Percentiles rank a stretch among this genome's conserved stretches.
phyloP scores from a whole-genome alignment of 768 basidiomycete species.

The Stropharia rugosoannulata region DNA sequence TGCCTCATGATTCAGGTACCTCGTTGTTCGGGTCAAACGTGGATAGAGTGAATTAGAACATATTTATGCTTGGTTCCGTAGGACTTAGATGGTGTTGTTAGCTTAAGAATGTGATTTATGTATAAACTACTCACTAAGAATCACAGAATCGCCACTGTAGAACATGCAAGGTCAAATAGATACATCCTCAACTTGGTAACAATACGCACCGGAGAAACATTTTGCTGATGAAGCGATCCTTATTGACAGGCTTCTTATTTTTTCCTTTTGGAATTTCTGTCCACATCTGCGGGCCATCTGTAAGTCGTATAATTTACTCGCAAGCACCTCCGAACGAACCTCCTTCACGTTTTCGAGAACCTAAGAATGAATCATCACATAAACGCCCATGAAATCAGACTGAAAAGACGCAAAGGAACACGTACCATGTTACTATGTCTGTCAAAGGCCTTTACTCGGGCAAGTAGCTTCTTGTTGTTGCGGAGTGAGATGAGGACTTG shows the following conservation, averaged over 20 bases:
- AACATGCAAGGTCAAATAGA: conserved; percentile 9
- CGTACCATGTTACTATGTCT: conserved; percentile 97
- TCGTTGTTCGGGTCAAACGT: neutral
- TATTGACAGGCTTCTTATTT: conserved; percentile 98
- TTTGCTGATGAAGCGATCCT: conserved; percentile 99
- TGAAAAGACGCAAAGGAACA: conserved; percentile 7
- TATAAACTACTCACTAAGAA: conserved; percentile 71
- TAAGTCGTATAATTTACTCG: neutral
- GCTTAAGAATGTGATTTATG: conserved; percentile 23
- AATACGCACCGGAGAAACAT: conserved; percentile 86
- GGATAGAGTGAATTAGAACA: neutral
- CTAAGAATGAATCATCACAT: conserved; percentile 34
- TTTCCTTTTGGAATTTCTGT: conserved; percentile 97
- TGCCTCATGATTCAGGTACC: neutral
- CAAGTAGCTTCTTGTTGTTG: conserved; percentile 97
- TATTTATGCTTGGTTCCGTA: conserved; percentile 68
- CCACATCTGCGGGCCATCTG: conserved; percentile 83
- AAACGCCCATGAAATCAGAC: conserved; percentile 8
- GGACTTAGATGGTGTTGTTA: conserved; percentile 41
- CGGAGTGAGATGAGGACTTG: conserved; percentile 96
- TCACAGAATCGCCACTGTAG: conserved; percentile 92
- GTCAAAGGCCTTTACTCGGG: conserved; percentile 97
- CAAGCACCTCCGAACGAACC: conserved; percentile 40
- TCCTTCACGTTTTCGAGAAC: conserved; percentile 98
- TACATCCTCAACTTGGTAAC: neutral